Percentiles rank a stretch among this genome's conserved stretches.
These are phyloP conservation scores for Claviceps cyperi DNA, from an alignment of 2,329 filamentous ascomycete species.

Conservation along the genomic window DNA sequence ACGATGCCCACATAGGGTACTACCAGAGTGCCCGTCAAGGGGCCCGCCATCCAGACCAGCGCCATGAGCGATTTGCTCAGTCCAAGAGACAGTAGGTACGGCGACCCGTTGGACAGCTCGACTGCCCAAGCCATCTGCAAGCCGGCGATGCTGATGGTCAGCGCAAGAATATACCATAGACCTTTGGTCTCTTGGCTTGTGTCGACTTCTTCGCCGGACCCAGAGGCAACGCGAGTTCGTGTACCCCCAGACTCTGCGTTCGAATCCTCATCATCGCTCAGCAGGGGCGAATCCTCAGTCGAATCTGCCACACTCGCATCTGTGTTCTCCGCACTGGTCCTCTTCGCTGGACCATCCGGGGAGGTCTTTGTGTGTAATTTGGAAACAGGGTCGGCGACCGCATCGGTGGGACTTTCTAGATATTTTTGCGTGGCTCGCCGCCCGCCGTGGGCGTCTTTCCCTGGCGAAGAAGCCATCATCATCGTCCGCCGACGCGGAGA, in stretches of 20 bases:
- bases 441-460: neutral
- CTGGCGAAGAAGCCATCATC: neutral
- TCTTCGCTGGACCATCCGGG: neutral
- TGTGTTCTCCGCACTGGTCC: neutral
- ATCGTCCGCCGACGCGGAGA: neutral
- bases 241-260: neutral
- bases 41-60: conserved; percentile 72
- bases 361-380: neutral
- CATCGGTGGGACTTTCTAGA: neutral
- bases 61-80: conserved; percentile 74
- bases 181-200: conserved; percentile 55
- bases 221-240: neutral
- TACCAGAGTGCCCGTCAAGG: conserved; percentile 62
- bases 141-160: conserved; percentile 77
- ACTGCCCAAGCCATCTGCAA: conserved; percentile 94
- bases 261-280: conserved; percentile 8
- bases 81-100: conserved; percentile 65
- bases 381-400: neutral
- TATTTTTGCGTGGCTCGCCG: neutral
- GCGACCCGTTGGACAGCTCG: conserved; percentile 84
- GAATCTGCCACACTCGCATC: neutral
- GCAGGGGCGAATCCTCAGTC: conserved; percentile 19
- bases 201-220: conserved; percentile 7
- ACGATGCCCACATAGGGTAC: conserved; percentile 73
- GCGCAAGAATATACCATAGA: conserved; percentile 67